Conservation (phyloP, 257 asterid species). For the Coffea canephora region DNA sequence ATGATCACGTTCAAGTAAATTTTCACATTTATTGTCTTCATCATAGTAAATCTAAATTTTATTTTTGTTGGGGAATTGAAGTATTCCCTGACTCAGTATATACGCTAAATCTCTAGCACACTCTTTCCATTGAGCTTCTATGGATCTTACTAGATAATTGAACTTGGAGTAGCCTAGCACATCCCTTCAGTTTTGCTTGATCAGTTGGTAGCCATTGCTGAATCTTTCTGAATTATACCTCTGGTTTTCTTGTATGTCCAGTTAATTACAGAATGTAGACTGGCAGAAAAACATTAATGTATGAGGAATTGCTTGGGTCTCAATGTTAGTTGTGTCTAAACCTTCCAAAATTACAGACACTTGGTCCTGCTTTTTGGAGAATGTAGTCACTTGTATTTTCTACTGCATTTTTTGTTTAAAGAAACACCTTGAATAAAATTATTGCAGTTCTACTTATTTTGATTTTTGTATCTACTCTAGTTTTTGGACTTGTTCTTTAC, state of each 20-base stretch:
- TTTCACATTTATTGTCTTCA: background rate
- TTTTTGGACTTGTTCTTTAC: background rate
- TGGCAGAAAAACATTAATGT: background rate
- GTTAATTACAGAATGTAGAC: background rate
- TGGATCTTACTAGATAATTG: background rate
- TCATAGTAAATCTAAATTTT: background rate
- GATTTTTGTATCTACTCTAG: background rate
- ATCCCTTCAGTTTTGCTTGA: background rate
- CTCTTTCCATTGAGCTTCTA: background rate
- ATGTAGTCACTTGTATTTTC: background rate
- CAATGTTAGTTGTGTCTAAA: background rate
- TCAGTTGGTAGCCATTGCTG: no score
- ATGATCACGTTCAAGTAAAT: conserved; percentile 71
- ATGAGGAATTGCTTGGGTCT: background rate
- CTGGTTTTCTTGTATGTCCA: background rate
- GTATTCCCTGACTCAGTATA: background rate
- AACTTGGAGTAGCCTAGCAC: conserved; percentile 1
- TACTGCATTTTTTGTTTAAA: background rate
- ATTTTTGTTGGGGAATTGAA: background rate
- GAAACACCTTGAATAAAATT: background rate
- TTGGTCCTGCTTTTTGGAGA: background rate
- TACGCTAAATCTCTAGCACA: background rate
- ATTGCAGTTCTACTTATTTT: background rate
- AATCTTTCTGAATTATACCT: background rate
- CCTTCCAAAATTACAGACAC: background rate